Percentiles rank a stretch among this genome's conserved stretches.
phyloP scores from a whole-genome alignment of 805 yeast genomes.

The Pichia nakasei region DNA sequence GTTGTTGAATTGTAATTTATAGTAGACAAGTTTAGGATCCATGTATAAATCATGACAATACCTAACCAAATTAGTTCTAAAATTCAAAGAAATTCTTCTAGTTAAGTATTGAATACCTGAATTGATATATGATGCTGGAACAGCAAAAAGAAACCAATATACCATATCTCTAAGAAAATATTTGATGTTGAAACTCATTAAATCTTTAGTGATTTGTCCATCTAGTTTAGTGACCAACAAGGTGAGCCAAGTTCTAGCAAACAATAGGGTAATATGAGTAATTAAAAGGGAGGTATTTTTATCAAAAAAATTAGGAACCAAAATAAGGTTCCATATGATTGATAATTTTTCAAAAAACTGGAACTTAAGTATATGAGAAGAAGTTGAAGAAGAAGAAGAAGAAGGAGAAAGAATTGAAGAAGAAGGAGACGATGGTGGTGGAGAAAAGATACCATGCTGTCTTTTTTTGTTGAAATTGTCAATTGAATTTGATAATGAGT shows the following conservation, averaged over 20 bases:
- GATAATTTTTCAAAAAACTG: conserved; percentile 62
- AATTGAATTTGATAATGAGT: neutral
- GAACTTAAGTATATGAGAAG: conserved; percentile 29
- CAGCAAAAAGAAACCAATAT: conserved; percentile 83
- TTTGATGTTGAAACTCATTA: conserved; percentile 71
- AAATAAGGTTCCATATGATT: conserved; percentile 63
- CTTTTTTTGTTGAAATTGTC: neutral
- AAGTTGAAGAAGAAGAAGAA: too few species aligned
- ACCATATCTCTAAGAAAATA: conserved; percentile 69
- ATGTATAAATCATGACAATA: conserved; percentile 86
- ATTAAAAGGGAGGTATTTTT: conserved; percentile 57
- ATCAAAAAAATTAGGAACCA: conserved; percentile 67
- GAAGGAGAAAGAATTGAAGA: too few species aligned
- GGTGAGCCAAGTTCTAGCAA: conserved; percentile 81
- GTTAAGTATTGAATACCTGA: conserved; percentile 80
- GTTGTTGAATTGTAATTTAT: conserved; percentile 62
- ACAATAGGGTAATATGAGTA: conserved; percentile 64
- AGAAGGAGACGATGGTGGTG: too few species aligned
- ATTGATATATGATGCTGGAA: conserved; percentile 89
- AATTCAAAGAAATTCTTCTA: conserved; percentile 66
- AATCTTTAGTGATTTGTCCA: conserved; percentile 85
- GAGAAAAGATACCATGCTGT: conserved; percentile 1
- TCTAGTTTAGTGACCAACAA: conserved; percentile 80
- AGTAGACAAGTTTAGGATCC: conserved; percentile 73
- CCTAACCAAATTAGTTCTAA: conserved; percentile 74